These are phyloP conservation scores for Apostasia shenzhenica DNA, from an alignment of 106 monocot species.

Conservation along the genomic window DNA sequence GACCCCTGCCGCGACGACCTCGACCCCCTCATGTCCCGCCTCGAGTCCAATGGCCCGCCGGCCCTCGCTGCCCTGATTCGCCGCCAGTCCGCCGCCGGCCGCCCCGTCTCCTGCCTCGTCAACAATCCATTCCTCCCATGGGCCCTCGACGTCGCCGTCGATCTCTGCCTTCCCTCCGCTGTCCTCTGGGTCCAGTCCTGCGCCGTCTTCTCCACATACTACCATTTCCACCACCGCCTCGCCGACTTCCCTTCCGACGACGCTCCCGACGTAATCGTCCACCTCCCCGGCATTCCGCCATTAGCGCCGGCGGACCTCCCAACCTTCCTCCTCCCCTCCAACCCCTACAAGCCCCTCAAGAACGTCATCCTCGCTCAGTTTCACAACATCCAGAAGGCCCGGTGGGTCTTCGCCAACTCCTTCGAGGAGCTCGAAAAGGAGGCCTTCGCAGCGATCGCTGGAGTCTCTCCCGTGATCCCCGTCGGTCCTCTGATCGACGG, in stretches of 20 bases:
- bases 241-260: constrained; percentile 32
- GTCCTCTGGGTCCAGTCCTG: constrained; percentile 81
- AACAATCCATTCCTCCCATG: constrained; percentile 74
- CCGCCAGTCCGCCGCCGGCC: constrained; percentile 28
- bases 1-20: constrained; percentile 14
- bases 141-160: constrained; percentile 53
- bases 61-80: constrained; percentile 35
- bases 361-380: constrained; percentile 30
- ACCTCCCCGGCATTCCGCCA: constrained; percentile 45
- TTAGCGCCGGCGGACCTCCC: constrained; percentile 45
- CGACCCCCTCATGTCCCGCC: constrained; percentile 21
- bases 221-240: constrained; percentile 48
- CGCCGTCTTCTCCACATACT: constrained; percentile 79
- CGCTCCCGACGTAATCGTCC: constrained; percentile 17
- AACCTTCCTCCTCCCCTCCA: constrained; percentile 45
- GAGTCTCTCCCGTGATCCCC: constrained; percentile 16
- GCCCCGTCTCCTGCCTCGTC: constrained; percentile 48
- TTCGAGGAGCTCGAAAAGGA: constrained; percentile 49
- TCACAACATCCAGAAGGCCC: constrained; percentile 29
- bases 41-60: constrained; percentile 13
- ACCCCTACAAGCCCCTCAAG: constrained; percentile 27
- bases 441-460: constrained; percentile 12
- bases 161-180: constrained; percentile 41
- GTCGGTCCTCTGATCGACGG: constrained; percentile 41
- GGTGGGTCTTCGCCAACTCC: constrained; percentile 44